These are phyloP conservation scores for Candida andamanensis DNA, from an alignment of 805 yeast genomes.

Conservation along the genomic window DNA sequence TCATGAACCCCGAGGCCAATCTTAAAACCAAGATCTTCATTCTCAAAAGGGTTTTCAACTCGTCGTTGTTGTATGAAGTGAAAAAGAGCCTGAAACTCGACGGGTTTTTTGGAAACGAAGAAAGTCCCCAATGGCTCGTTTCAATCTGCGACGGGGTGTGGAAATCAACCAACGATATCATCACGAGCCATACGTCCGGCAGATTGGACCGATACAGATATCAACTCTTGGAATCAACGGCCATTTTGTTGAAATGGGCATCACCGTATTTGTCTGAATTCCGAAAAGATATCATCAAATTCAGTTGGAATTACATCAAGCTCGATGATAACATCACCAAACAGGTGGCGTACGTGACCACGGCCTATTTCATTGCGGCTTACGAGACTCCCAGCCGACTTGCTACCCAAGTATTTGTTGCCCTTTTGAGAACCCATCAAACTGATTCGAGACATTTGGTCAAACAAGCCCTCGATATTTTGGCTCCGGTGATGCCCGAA, in stretches of 20 bases:
- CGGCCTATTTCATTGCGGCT: slow-evolving; percentile 77
- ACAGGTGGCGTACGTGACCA: slow-evolving; percentile 87
- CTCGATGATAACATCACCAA: slow-evolving; percentile 85
- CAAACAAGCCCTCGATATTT: slow-evolving; percentile 76
- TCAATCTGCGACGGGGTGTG: slow-evolving; percentile 63
- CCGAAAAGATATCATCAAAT: slow-evolving; percentile 82
- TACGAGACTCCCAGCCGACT: slow-evolving; percentile 86
- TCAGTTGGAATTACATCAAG: slow-evolving; percentile 90
- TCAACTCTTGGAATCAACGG: slow-evolving; percentile 76
- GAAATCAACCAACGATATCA: slow-evolving; percentile 55
- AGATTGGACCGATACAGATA: slow-evolving; percentile 68
- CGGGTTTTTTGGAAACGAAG: slow-evolving; percentile 33
- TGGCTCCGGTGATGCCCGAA: slow-evolving; percentile 81
- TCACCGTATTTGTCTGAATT: slow-evolving; percentile 54
- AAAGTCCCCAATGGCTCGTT: slow-evolving; percentile 57
- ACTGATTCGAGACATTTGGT: slow-evolving; percentile 80
- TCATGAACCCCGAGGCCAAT: slow-evolving; percentile 39
- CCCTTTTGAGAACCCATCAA: slow-evolving; percentile 78
- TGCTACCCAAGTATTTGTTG: slow-evolving; percentile 89
- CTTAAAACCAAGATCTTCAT: slow-evolving; percentile 55
- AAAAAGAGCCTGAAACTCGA: slow-evolving; percentile 43
- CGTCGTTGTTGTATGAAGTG: slow-evolving; percentile 62
- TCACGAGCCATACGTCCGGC: slow-evolving; percentile 55
- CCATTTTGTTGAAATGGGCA: slow-evolving; percentile 66
- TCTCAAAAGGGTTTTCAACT: slow-evolving; percentile 54